Evolutionary conservation across 31 red algal species (phyloP), one percentile per base, ranked within the genome.

Genomic region (Asparagopsis taxiformis): DNA sequence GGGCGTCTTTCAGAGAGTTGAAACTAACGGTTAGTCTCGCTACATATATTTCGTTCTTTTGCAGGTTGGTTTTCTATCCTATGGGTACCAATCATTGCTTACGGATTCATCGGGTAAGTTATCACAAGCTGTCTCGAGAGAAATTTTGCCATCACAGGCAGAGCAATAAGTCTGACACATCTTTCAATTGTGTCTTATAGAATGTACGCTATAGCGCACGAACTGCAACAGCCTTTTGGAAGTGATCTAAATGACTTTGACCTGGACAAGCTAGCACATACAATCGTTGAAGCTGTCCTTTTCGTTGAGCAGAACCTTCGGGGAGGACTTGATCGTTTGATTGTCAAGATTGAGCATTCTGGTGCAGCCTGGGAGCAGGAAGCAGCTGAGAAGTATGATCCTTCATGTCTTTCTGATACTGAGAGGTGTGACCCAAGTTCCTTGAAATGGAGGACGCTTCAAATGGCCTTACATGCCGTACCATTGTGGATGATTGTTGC

Each of bases 61-160:
- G 28, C 34, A 70, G 62, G 79, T 0, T 85, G 81, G 81, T 75
- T 85, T 54, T 67, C 81, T 3, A 85, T 85, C 4, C 55, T 85
- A 32, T 85, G 70, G 68, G 51, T 85, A 1, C 21, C 52, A 4
- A 46, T 85, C 9, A 85, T 85, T 61, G 68, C 39, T 2, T 85
- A 75, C 49, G 81, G 70, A 2, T 33, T 85, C 2, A n/a, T 85
- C 1, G 68, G 68, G 62, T 68, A 68, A 51, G 77, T 51, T 21
- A 25, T 43, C 31, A 19, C 54, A 31, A 31, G 5, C 59, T 19
- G 13, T 20, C 16, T 28, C 3, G n/a, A n/a, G n/a, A n/a, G n/a
- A n/a, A n/a, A n/a, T n/a, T 0, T 7, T 31, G 3, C 0, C 8
- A 15, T 23, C 16, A 13, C 5, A 37, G 15, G 2, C 35, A 21